Evolutionary conservation across 495 filamentous ascomycete species (phyloP).

Genomic region (Opeltia flavorubescens): DNA sequence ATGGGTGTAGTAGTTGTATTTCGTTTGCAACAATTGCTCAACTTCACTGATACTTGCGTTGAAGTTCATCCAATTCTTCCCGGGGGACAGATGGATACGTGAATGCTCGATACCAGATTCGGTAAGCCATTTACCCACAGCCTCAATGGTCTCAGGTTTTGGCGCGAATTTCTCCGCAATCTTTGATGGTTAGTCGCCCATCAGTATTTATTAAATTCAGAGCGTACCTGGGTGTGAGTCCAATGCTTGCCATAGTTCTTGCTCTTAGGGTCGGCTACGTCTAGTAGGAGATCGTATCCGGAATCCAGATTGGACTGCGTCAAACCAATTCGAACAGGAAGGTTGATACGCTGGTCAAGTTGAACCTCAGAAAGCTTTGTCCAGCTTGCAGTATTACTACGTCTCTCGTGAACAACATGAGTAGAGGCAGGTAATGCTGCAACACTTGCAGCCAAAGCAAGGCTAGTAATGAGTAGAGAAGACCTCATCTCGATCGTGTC

Average conservation of each 20-base stretch:
- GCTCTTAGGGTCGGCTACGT: slow-evolving; percentile 23
- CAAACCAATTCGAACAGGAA: slow-evolving; percentile 39
- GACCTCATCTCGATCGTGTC: too few relatives aligned
- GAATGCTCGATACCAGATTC: slow-evolving; percentile 20
- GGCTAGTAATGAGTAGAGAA: too few relatives aligned
- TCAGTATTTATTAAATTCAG: neutral
- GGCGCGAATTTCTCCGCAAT: slow-evolving; percentile 25
- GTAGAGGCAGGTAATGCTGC: slow-evolving; percentile 16
- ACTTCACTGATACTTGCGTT: slow-evolving; percentile 26
- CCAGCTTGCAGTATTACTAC: slow-evolving; percentile 15
- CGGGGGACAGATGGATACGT: slow-evolving; percentile 18
- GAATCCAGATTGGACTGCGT: slow-evolving; percentile 33
- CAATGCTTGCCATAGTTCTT: slow-evolving; percentile 36
- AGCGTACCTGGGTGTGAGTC: slow-evolving; percentile 23
- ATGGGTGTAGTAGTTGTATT: slow-evolving; percentile 34
- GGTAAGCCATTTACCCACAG: slow-evolving; percentile 26
- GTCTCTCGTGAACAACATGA: slow-evolving; percentile 24
- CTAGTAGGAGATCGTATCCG: slow-evolving; percentile 35
- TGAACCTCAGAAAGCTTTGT: slow-evolving; percentile 17
- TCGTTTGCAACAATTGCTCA: slow-evolving; percentile 31
- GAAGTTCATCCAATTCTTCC: slow-evolving; percentile 25
- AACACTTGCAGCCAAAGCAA: slow-evolving; percentile 9
- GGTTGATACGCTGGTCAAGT: slow-evolving; percentile 17
- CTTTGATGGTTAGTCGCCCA: neutral
- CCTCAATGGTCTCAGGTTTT: slow-evolving; percentile 11